Base-by-base conservation (phyloP, 2,329 filamentous ascomycete species). In the Botrytis medusae region DNA sequence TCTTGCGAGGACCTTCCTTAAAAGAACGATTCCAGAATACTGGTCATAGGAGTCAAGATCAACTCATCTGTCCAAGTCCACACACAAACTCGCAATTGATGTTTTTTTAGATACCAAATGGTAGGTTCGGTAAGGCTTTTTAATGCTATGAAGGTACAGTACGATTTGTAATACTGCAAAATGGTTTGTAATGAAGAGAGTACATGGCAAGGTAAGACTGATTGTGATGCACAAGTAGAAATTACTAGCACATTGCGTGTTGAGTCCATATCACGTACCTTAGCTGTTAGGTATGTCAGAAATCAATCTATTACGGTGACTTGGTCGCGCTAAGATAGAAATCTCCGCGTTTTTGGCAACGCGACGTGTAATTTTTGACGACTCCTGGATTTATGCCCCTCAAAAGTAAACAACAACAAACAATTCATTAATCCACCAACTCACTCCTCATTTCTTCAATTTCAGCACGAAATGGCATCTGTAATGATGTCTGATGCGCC, bases 401-500 rank as follows among this genome's bases (percentile, higher is more conserved):
- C 77, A 75, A 74, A 73, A 73, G 70, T 67, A 68, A 72, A 69
- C 54, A 72, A 72, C 51, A n/a, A 54, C 48, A n/a, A 54, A 54
- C 48, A 62, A 65, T 60, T 46, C 51, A 71, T 75, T 72, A 74
- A 75, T 65, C 72, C 78, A 34, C 72, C 69, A 68, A 73, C 74
- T 46, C 67, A 57, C 65, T 57, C 67, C 75, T 73, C 73, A 72
- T 67, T 64, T 20, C 20, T 68, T 34, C 57, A 22, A 62, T 20
- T 40, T 54, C 22, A 63, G 29, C n/a, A 34, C 25, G 77, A 69
- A 70, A 81, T 81, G 79, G 76, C 79, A 72, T 79, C 79, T 61
- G 79, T 79, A 34, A 80, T 80, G 76, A 80, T 80, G 78, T 80
- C 80, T 34, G 80, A 80, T 74, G 77, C 76, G 44, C 70, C 75